Conservation (phyloP, 1,284 basidiomycete species). For the Sporisorium graminicola region DNA sequence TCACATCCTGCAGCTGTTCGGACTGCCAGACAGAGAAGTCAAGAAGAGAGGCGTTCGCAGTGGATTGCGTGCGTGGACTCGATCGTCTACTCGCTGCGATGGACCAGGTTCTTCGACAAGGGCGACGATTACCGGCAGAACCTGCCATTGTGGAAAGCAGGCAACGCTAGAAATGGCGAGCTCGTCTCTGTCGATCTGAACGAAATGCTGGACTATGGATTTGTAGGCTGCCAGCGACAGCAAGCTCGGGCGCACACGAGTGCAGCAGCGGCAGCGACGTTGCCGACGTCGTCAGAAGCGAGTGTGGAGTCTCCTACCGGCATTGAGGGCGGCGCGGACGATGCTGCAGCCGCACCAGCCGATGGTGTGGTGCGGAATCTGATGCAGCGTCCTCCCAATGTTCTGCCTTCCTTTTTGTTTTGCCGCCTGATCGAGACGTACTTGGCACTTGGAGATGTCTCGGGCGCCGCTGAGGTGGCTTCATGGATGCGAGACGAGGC, state of each 20-base stretch:
- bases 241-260: background rate
- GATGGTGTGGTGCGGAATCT: constrained; percentile 13
- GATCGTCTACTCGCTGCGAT: constrained; percentile 36
- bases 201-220: constrained; percentile 24
- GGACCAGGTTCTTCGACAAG: constrained; percentile 39
- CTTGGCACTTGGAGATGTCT: constrained; percentile 26
- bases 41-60: constrained; percentile 12
- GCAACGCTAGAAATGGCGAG: constrained; percentile 15
- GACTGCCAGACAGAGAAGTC: background rate
- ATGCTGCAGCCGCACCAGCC: background rate
- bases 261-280: constrained; percentile 13
- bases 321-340: background rate
- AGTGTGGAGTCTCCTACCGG: background rate
- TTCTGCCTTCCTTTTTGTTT: constrained; percentile 25
- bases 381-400: constrained; percentile 19
- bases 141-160: constrained; percentile 34
- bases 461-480: constrained; percentile 46
- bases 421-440: constrained; percentile 41
- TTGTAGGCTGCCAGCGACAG: background rate
- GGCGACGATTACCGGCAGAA: constrained; percentile 31
- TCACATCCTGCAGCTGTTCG: background rate
- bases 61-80: constrained; percentile 30
- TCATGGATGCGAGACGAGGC: constrained; percentile 55
- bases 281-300: constrained; percentile 12
- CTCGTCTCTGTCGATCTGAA: constrained; percentile 27